Conservation (phyloP, 176 grass and related monocot genomes). For the Eremochloa ophiuroides region DNA sequence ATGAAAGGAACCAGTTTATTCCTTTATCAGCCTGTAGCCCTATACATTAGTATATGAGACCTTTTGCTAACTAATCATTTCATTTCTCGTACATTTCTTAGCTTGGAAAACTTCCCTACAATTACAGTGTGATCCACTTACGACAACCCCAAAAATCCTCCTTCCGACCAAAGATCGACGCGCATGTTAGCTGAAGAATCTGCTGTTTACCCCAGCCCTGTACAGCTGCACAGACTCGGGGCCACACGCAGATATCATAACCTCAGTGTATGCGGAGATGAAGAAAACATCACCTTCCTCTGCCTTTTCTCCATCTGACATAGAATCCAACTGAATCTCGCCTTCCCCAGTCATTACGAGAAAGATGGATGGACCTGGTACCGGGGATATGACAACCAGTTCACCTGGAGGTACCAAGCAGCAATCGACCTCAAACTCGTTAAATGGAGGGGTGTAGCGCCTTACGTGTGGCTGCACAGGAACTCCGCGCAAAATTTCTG, state of each 20-base stretch:
- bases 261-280: slow-evolving; percentile 49
- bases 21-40: slow-evolving; percentile 9
- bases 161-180: neutral
- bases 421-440: slow-evolving; percentile 82
- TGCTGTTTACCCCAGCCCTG: slow-evolving; percentile 76
- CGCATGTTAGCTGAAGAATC: slow-evolving; percentile 53
- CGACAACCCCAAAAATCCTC: neutral
- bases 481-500: slow-evolving; percentile 59
- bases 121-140: neutral
- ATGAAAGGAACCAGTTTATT: slow-evolving; percentile 24
- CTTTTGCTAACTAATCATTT: slow-evolving; percentile 20
- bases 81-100: neutral
- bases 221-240: slow-evolving; percentile 43
- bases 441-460: slow-evolving; percentile 78
- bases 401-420: slow-evolving; percentile 40
- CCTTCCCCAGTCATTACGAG: slow-evolving; percentile 54
- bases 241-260: slow-evolving; percentile 42
- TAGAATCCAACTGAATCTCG: slow-evolving; percentile 30
- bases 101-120: neutral
- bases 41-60: slow-evolving; percentile 31
- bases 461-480: slow-evolving; percentile 43
- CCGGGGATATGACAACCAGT: slow-evolving; percentile 40
- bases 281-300: slow-evolving; percentile 73
- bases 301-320: slow-evolving; percentile 29
- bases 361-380: slow-evolving; percentile 79